phyloP scores from a whole-genome alignment of 148 eudicot species.

The Chenopodium formosanum region DNA sequence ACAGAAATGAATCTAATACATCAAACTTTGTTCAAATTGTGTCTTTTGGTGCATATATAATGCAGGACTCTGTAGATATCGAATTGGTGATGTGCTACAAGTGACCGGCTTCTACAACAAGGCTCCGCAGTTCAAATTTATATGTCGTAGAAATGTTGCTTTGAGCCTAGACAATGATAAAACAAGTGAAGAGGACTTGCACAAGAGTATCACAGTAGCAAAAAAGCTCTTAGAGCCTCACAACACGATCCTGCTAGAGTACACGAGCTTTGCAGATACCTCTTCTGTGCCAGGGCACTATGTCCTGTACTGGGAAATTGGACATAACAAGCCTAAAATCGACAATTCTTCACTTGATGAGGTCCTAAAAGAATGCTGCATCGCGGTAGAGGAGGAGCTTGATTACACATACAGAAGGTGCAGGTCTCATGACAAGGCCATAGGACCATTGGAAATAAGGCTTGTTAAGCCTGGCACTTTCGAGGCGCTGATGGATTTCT shows the following conservation, averaged over 20 bases:
- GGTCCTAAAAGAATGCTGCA: slow-evolving; percentile 60
- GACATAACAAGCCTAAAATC: background rate
- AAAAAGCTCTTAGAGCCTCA: slow-evolving; percentile 48
- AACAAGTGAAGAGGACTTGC: slow-evolving; percentile 71
- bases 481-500: slow-evolving; percentile 66
- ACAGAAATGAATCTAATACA: background rate
- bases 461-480: slow-evolving; percentile 65
- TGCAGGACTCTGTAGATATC: slow-evolving; percentile 64
- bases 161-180: slow-evolving; percentile 78
- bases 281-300: slow-evolving; percentile 78
- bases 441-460: slow-evolving; percentile 74
- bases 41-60: background rate
- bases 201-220: slow-evolving; percentile 62
- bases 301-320: slow-evolving; percentile 69
- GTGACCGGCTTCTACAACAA: slow-evolving; percentile 69
- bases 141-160: slow-evolving; percentile 67
- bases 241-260: slow-evolving; percentile 53
- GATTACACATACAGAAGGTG: slow-evolving; percentile 62
- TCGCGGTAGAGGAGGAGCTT: slow-evolving; percentile 58
- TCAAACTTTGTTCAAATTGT: background rate
- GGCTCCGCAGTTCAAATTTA: slow-evolving; percentile 77
- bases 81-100: slow-evolving; percentile 77
- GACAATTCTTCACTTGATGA: background rate
- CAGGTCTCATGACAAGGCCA: slow-evolving; percentile 52
- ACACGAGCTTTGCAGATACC: slow-evolving; percentile 67